These are phyloP conservation scores for Microstroma glucosiphilum DNA, from an alignment of 1,284 basidiomycete genomes.

Conservation along the genomic window DNA sequence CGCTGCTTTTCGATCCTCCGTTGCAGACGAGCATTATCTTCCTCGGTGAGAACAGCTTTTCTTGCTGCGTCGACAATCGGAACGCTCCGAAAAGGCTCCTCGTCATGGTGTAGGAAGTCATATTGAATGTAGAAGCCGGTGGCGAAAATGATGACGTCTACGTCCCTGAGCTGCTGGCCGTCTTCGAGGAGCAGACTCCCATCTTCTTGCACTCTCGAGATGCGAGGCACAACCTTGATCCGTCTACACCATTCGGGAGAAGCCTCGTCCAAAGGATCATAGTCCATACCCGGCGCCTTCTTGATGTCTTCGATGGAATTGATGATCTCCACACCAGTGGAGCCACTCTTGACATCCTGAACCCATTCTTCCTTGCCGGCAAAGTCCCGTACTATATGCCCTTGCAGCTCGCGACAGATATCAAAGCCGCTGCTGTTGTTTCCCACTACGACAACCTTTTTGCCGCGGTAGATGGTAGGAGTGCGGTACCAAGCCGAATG, in stretches of 20 bases:
- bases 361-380: conserved; percentile 17
- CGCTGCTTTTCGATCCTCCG: background rate
- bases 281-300: conserved; percentile 40
- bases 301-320: conserved; percentile 31
- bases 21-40: conserved; percentile 8
- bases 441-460: conserved; percentile 56
- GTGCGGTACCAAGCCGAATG: conserved; percentile 55
- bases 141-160: conserved; percentile 45
- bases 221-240: conserved; percentile 37
- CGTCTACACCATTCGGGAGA: conserved; percentile 33
- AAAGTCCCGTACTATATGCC: conserved; percentile 28
- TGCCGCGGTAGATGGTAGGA: conserved; percentile 35
- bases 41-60: background rate
- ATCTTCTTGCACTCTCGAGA: conserved; percentile 18
- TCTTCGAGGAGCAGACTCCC: conserved; percentile 21
- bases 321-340: conserved; percentile 15
- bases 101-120: conserved; percentile 25
- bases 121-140: conserved; percentile 41
- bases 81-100: conserved; percentile 15
- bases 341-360: background rate
- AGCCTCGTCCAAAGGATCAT: conserved; percentile 29
- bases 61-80: conserved; percentile 19
- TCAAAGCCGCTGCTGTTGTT: conserved; percentile 56
- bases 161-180: conserved; percentile 14
- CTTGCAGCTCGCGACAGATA: conserved; percentile 54